phyloP scores from a whole-genome alignment of 2,329 filamentous ascomycete species.

The Colletotrichum sublineola region DNA sequence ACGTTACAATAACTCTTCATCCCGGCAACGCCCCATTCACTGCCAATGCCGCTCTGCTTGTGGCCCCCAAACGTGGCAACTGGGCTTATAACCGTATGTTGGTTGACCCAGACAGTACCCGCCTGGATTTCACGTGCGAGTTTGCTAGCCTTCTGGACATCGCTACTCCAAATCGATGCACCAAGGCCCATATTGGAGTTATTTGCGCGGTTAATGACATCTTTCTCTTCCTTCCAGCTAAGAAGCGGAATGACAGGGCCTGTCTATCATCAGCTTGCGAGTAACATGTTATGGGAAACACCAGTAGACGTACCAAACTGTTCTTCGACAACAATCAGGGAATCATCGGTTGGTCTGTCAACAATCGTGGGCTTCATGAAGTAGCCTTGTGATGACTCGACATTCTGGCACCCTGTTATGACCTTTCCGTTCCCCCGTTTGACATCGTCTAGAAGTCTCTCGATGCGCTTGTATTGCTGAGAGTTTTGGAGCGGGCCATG shows the following conservation, averaged over 20 bases:
- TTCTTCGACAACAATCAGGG: slow-evolving; percentile 18
- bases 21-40: slow-evolving; percentile 56
- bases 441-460: slow-evolving; percentile 24
- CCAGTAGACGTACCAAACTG: background rate
- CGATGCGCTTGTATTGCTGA: slow-evolving; percentile 63
- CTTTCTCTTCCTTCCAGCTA: slow-evolving; percentile 71
- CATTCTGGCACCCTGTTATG: slow-evolving; percentile 11
- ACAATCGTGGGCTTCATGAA: slow-evolving; percentile 24
- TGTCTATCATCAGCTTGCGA: slow-evolving; percentile 40
- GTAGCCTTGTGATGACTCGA: slow-evolving; percentile 16
- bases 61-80: slow-evolving; percentile 57
- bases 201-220: slow-evolving; percentile 70
- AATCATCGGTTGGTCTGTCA: slow-evolving; percentile 18
- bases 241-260: slow-evolving; percentile 74
- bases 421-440: slow-evolving; percentile 23
- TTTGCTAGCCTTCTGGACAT: slow-evolving; percentile 62
- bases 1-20: slow-evolving; percentile 52
- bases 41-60: slow-evolving; percentile 58
- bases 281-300: too few relatives aligned
- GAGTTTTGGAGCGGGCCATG: slow-evolving; percentile 73
- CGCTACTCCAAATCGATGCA: slow-evolving; percentile 69
- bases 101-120: slow-evolving; percentile 62
- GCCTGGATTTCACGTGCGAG: slow-evolving; percentile 68
- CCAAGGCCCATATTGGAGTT: slow-evolving; percentile 66
- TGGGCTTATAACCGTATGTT: slow-evolving; percentile 60